These are phyloP conservation scores for Astrocystis sublimbata DNA, from an alignment of 495 filamentous ascomycete genomes.

Conservation along the genomic window DNA sequence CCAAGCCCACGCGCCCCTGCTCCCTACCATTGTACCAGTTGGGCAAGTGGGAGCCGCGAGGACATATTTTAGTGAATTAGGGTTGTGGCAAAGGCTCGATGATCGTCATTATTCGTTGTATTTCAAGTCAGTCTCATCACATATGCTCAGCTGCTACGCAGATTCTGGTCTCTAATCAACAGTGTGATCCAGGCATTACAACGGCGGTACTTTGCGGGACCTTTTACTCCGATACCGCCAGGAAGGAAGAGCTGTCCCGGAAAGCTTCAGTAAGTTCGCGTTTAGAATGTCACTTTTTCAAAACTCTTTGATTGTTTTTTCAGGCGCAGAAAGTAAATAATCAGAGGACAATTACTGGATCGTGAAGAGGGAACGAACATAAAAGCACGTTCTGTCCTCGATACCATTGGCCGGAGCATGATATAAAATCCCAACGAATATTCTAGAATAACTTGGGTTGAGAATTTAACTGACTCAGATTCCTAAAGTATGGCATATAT, in stretches of 20 bases:
- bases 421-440: too few relatives aligned
- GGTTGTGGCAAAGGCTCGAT: background rate
- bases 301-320: too few relatives aligned
- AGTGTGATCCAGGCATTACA: background rate
- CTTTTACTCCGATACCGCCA: background rate
- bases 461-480: background rate
- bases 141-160: background rate
- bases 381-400: background rate
- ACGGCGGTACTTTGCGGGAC: background rate
- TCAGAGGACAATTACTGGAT: background rate
- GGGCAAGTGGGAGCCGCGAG: background rate
- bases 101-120: background rate
- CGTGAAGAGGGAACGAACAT: background rate
- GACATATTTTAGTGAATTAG: constrained; percentile 11
- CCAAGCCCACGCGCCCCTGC: background rate
- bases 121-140: constrained; percentile 10
- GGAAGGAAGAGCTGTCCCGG: background rate
- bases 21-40: background rate
- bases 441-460: background rate
- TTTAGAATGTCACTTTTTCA: background rate
- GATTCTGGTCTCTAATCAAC: background rate
- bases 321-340: too few relatives aligned
- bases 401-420: background rate
- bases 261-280: constrained; percentile 1
- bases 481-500: constrained; percentile 6